Base-by-base conservation (phyloP, 2,329 filamentous ascomycete species). In the Colletotrichum lini region DNA sequence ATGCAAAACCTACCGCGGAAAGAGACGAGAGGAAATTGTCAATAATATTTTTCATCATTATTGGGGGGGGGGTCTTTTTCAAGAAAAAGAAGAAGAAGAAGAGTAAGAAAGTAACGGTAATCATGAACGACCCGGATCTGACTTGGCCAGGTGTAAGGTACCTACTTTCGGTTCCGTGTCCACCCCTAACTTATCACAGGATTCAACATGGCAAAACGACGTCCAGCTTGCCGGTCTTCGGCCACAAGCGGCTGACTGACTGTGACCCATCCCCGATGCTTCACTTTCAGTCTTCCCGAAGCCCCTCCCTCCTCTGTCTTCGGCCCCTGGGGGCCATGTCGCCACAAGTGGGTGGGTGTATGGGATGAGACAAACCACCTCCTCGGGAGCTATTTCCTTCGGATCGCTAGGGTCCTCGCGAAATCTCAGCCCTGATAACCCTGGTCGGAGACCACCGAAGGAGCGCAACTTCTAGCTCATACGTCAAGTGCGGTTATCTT, bases 321-420 rank as follows among this genome's bases (percentile, higher is more conserved):
- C 57, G 35, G 64, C 54, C 26, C 45, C 64, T 58, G 53, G 75
- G 30, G 73, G 74, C 74, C 70, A 74, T 73, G 72, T 67, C 54
- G 72, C 72, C 70, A 71, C 66, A 71, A 64, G 65, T 62, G 59
- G 56, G 75, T 75, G 73, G 57, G 75, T 75, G 73, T 74, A 77
- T 74, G 75, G 73, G 66, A 75, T 80, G 78, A 81, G 79, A 81
- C 82, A 82, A 82, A 77, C 76, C 80, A 80, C 78, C 78, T 79
- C 78, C 79, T 78, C 78, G 75, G 69, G 65, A 69, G 50, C 65
- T 72, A 72, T 72, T 71, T 65, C 64, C 60, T 72, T 69, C 65
- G 59, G 53, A 56, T 69, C 59, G 69, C 69, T 69, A 60, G 69
- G 65, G 69, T 72, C 65, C 65, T 72, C 59, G 53, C 59, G 65